Percentiles rank a stretch among this genome's conserved stretches.
Evolutionary conservation across 2,329 filamentous ascomycete species (phyloP).

Genomic region (Penicillium sp.): DNA sequence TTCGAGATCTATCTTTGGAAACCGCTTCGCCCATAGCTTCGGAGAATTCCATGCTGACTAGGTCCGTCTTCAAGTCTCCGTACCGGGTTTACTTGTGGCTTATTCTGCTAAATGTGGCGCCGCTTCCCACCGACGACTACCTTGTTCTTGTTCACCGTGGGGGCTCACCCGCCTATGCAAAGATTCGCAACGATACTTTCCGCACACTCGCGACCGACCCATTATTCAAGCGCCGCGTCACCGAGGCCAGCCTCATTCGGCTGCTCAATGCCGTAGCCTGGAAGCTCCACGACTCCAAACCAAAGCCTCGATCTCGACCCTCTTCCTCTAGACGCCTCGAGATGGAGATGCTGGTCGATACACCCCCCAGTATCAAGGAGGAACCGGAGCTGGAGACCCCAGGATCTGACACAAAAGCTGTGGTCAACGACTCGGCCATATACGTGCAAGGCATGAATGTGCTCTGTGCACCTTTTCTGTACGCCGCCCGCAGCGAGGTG

Average conservation of each 20-base stretch:
- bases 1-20: not conserved
- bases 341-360: conserved; percentile 36
- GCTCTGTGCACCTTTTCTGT: conserved; percentile 88
- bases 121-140: conserved; percentile 81
- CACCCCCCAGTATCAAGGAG: conserved; percentile 34
- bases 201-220: conserved; percentile 93
- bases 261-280: conserved; percentile 93
- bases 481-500: conserved; percentile 86
- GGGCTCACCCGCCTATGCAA: conserved; percentile 88
- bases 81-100: conserved; percentile 95
- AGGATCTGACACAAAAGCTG: conserved; percentile 9
- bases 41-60: not conserved
- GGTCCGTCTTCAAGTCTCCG: conserved; percentile 59
- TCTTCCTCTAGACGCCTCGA: conserved; percentile 45
- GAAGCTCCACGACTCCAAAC: conserved; percentile 75
- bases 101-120: conserved; percentile 79
- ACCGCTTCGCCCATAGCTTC: conserved; percentile 6
- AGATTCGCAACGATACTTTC: conserved; percentile 98
- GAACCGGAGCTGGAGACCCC: conserved; percentile 22
- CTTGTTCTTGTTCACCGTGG: conserved; percentile 86
- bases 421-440: conserved; percentile 64
- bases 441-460: conserved; percentile 99
- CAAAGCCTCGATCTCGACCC: conserved; percentile 36
- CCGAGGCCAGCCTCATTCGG: conserved; percentile 88
- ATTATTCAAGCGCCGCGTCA: conserved; percentile 91